Percentiles rank a stretch among this genome's conserved stretches.
Conservation (phyloP, 768 basidiomycete genomes). For the Holtermanniella nyarrowii region DNA sequence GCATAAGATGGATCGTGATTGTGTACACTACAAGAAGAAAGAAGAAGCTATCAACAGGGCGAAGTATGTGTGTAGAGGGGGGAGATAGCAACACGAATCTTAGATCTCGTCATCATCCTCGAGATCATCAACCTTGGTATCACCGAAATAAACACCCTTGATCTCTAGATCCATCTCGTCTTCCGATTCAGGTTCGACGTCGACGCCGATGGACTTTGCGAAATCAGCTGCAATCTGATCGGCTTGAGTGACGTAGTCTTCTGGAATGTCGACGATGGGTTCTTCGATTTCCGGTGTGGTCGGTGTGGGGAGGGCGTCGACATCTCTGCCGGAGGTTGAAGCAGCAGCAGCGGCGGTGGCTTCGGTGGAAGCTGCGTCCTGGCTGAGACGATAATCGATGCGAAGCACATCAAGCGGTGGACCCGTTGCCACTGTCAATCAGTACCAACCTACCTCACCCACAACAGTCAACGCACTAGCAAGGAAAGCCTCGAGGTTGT, state of each 20-base stretch:
- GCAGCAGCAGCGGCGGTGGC: neutral
- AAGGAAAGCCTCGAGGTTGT: slow-evolving; percentile 26
- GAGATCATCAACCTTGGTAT: slow-evolving; percentile 50
- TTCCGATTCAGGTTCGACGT: slow-evolving; percentile 5
- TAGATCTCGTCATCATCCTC: too few species aligned
- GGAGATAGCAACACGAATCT: too few species aligned
- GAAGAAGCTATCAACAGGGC: too few species aligned
- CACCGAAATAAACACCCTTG: slow-evolving; percentile 19
- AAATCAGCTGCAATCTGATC: neutral
- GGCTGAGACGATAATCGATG: slow-evolving; percentile 7
- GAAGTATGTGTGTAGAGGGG: too few species aligned
- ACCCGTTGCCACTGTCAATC: slow-evolving; percentile 16
- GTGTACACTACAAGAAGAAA: too few species aligned
- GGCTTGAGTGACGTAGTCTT: neutral
- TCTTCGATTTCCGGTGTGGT: neutral
- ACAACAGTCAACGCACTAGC: slow-evolving; percentile 14
- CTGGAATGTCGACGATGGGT: neutral
- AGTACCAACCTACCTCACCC: slow-evolving; percentile 4
- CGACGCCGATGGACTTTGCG: neutral
- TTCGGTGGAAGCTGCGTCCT: slow-evolving; percentile 1
- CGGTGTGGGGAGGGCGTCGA: neutral
- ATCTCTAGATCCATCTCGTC: slow-evolving; percentile 17
- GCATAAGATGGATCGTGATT: too few species aligned
- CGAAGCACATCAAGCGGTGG: slow-evolving; percentile 17
- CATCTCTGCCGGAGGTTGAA: neutral